Base-by-base conservation (phyloP, 2,329 filamentous ascomycete genomes). In the Remersonia thermophila region DNA sequence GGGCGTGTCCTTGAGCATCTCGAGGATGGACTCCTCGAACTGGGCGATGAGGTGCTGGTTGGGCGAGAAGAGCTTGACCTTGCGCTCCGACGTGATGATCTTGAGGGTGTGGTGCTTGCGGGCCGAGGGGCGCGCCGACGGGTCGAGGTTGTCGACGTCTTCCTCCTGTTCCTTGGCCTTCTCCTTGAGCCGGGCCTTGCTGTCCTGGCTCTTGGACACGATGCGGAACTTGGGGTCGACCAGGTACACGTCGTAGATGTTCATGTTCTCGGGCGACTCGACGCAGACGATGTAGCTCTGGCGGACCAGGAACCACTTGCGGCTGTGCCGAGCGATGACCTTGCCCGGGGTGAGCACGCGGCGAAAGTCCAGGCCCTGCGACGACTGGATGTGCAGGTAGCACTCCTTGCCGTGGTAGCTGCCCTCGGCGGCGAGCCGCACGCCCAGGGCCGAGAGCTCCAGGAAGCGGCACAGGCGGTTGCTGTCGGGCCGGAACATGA, bases 331-430 rank as follows among this genome's bases (percentile, higher is more conserved):
- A 35, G 77, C 76, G 52, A 86, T 83, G 44, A 94, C 71, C 50
- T 86, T 78, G 35, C 74, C 69, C 0, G 85, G 84, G 2, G 79
- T 86, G 53, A 91, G 66, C 25, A 87, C 80, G 46, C 80, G 80
- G 42, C 86, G 73, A 51, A 89, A 86, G 57, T 93, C 85, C 16
- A 93, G 68, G 3, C 86, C 87, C 54, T 93, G 93, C 12, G 82
- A 80, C 5, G 85, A 93, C 50, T 93, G 83, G 45, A 98, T 94
- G 48, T 93, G 79, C 46, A 98, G 67, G 54, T 83, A 87, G 12
- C 91, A 93, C 59, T 98, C 93, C 58, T 98, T 98, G 40, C 91
- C 93, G 54, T 98, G 91, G 51, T 95, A 96, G 50, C 87, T 93
- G 18, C 86, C 87, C 58, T 98, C 93, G 0, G 89, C 86, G 16